Evolutionary conservation across 2,329 filamentous ascomycete species (phyloP), one percentile per base, ranked within the genome.

Genomic region (Thelonectria discophora): DNA sequence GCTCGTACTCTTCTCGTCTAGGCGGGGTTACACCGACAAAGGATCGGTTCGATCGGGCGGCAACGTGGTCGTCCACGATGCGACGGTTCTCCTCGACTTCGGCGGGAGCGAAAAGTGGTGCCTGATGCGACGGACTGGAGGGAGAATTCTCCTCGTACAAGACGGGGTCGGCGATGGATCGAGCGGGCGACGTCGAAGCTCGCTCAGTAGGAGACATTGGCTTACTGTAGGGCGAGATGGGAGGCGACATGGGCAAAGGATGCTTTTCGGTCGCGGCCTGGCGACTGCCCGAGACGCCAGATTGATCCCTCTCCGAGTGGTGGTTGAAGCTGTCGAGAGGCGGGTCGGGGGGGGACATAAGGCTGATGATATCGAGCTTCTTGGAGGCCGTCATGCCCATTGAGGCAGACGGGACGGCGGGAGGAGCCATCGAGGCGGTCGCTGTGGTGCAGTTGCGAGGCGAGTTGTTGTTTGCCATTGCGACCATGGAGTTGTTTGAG

Each of bases 301-400:
- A 56, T 43, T 72, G 54, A 71, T 61, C 65, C 40, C 56, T 49
- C 20, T 67, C 58, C 47, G 56, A 58, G 18, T 66, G 55, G 13
- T 78, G 75, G 48, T 69, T 75, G 72, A 88, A 88, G 68, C 75
- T 85, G 65, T 88, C 86, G 50, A 79, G 81, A 34, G 80, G 73
- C n/a, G 79, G 78, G 39, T 88, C 86, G 20, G 86, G 86, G 32
- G 87, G 87, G 20, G 87, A 89, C 82, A 89, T 87, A 60, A 89
- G 77, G 63, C 79, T 87, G 77, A 74, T 82, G 65, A 85, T 84
- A 63, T 82, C 79, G 55, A 82, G 69, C 66, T 82, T 84, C 71
- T 79, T 82, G 5, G 66, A 32, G 20, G 66, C 65, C 9, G 20
- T 21, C 27, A 62, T 63, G 20, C 68, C 65, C 27, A 64, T 64